Base-by-base conservation (phyloP, 2,329 filamentous ascomycete species). In the Hypoxylon sp. region DNA sequence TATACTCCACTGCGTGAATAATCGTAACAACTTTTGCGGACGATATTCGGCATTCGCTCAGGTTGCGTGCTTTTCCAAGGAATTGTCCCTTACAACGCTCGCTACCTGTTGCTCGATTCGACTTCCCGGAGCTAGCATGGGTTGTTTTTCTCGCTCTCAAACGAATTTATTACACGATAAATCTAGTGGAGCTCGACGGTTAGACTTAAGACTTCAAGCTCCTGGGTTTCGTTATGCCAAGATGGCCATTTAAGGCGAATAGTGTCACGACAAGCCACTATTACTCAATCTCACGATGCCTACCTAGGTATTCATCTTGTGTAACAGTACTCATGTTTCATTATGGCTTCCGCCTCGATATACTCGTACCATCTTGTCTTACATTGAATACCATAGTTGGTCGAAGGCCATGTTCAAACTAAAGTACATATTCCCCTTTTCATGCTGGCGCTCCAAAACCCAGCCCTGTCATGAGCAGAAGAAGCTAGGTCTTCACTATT, bases 1-100 rank as follows among this genome's bases (percentile, higher is more conserved):
- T 38, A 23, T 43, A 41, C 25, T 49, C 19, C 17, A 51, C 10
- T 43, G 38, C 17, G 23, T 46, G 28, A 23, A 25, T 28, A 21
- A 58, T 46, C 13, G 14, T 32, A 9, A 32, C 32, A 2, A 13
- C 7, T 14, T 48, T n/a, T 7, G 25, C 62, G 62, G 62, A 50
- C 25, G 48, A 52, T 23, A 21, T 45, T 65, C 62, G 62, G 56
- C 30, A 41, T 60, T 41, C 14, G 34, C 13, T 36, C 6, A 17
- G 48, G 38, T 30, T 51, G 14, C 34, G 32, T 56, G 25, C 38
- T 46, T 43, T 21, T 32, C 28, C 21, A 28, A 56, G 32, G 17
- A 23, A 32, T 30, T 21, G 3, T 55, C 14, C 25, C 38, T 45
- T 56, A 45, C 30, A 14, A 19, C 17, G 13, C 38, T 23, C 11